Evolutionary conservation across 805 yeast species (phyloP).

Genomic region (Clavispora santaluciae): DNA sequence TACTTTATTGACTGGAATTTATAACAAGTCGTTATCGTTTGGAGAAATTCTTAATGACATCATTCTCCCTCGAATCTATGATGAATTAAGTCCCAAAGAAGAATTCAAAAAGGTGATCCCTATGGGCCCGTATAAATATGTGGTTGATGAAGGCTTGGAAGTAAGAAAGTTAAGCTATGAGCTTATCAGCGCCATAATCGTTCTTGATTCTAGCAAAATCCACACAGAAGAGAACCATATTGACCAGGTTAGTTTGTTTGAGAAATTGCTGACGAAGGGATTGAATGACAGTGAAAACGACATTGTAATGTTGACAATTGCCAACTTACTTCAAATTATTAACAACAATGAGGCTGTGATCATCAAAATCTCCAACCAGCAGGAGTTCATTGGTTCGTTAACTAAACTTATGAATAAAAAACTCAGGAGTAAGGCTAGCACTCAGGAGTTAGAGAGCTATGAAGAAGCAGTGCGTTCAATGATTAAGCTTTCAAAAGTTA

Average conservation of each 20-base stretch:
- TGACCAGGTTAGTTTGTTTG: conserved; percentile 31
- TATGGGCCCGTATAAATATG: conserved; percentile 85
- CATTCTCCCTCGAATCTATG: conserved; percentile 47
- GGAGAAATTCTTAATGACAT: conserved; percentile 38
- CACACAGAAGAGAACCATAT: conserved; percentile 17
- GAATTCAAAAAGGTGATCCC: conserved; percentile 61
- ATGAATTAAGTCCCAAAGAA: conserved; percentile 51
- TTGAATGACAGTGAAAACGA: conserved; percentile 60
- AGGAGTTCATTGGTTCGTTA: conserved; percentile 33
- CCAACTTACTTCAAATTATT: conserved; percentile 33
- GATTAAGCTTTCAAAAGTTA: conserved; percentile 23
- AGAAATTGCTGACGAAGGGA: conserved; percentile 43
- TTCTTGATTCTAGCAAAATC: conserved; percentile 17
- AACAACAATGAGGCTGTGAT: conserved; percentile 16
- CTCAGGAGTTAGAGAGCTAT: conserved; percentile 58
- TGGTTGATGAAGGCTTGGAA: conserved; percentile 72
- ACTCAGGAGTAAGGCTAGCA: conserved; percentile 57
- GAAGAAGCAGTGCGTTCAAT: conserved; percentile 42
- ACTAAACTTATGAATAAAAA: conserved; percentile 38
- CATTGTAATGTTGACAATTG: conserved; percentile 48
- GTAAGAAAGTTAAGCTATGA: conserved; percentile 71
- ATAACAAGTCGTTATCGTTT: conserved; percentile 47
- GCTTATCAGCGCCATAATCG: conserved; percentile 50
- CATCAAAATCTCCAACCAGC: conserved; percentile 25
- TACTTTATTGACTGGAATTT: conserved; percentile 55